A percentile compares a stretch with the other conserved stretches of the same genome.
Evolutionary conservation across 176 grass and related monocot species (phyloP).

Genomic region (Avena atlantica): DNA sequence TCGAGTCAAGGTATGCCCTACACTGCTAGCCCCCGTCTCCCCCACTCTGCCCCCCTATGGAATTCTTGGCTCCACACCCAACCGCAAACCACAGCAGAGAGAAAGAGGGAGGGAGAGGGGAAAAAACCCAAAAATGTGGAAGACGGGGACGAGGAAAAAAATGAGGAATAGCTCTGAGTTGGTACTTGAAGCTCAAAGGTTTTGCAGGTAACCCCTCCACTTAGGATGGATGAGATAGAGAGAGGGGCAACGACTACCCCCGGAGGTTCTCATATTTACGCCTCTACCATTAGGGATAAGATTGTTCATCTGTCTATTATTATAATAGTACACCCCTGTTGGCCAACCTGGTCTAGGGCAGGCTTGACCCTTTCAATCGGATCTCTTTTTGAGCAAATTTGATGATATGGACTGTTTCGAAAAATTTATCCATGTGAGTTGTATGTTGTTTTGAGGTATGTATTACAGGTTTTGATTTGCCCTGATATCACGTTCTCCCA

Average conservation of each 20-base stretch:
- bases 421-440: not conserved
- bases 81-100: not conserved
- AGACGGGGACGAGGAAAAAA: not conserved
- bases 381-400: not conserved
- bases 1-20: not conserved
- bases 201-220: conserved; percentile 36
- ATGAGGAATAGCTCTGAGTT: conserved; percentile 19
- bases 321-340: not conserved
- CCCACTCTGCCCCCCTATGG: not conserved
- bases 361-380: not conserved
- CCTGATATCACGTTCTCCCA: not conserved
- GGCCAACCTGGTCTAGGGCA: not conserved
- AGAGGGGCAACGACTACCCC: not conserved
- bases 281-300: conserved; percentile 27
- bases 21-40: conserved; percentile 2
- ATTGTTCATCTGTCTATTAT: not conserved
- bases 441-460: not conserved
- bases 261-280: not conserved
- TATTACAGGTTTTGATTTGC: not conserved
- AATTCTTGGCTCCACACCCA: conserved; percentile 26
- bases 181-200: conserved; percentile 27
- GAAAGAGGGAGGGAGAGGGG: conserved; percentile 19
- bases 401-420: not conserved
- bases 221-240: conserved; percentile 15
- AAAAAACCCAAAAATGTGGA: conserved; percentile 47